Evolutionary conservation across 2,329 filamentous ascomycete species (phyloP), one percentile per base, ranked within the genome.

Genomic region (Pyrenochaeta sp.): DNA sequence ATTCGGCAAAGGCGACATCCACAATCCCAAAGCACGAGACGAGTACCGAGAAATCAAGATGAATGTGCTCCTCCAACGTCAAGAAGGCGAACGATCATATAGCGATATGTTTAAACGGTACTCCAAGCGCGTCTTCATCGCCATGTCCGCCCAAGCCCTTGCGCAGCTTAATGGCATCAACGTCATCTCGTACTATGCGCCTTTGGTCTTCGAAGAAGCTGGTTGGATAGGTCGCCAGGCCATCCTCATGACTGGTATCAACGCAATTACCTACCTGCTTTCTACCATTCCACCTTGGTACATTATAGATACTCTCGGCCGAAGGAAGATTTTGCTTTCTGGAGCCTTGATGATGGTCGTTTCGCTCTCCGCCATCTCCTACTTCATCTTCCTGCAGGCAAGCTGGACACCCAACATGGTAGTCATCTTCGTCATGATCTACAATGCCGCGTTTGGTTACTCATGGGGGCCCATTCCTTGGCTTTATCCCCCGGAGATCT

Each of bases 31-130:
- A 72, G 94, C 94, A 2, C 85, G 92, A 45, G 92, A 96, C 42
- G 94, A 99, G 72, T 99, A 95, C 73, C 89, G 93, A 61, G 94
- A 97, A 65, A 99, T 99, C 77, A 99, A 99, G 78, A 96, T 96
- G 90, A 87, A 93, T 62, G 94, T 99, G 20, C 82, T 99, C 22
- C 78, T 97, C 17, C 87, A 93, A 71, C 89, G 94, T 37, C 91
- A 96, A 74, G 94, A 99, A 74, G 94, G 94, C 60, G 94, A 97
- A 75, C 84, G 94, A 58, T 85, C 89, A 0, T 99, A 97, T 72
- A 61, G 73, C 26, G 94, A 97, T 51, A 99, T 99, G 94, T 99
- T 97, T 79, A 87, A 82, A 63, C 85, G 90, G 51, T 97, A 97
- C 77, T 83, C 81, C 67, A 94, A 88, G 63, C 90, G 94, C 39